phyloP scores from a whole-genome alignment of 441 rosid species.

The Capsella rubella region DNA sequence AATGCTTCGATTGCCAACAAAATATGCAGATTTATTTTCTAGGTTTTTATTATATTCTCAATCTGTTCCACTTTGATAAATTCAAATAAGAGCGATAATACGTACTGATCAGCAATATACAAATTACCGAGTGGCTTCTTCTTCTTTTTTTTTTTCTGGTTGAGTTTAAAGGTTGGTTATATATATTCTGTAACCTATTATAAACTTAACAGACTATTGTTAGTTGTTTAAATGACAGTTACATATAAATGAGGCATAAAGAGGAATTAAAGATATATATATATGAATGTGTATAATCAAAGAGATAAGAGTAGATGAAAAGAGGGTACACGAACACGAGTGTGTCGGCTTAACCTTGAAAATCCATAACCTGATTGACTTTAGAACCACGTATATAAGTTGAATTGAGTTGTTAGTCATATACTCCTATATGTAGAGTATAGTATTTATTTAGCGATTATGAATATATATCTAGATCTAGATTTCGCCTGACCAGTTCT shows the following conservation, averaged over 20 bases:
- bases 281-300: background rate
- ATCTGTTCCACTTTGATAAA: background rate
- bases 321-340: background rate
- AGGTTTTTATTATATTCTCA: background rate
- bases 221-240: background rate
- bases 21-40: background rate
- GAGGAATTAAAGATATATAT: background rate
- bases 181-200: background rate
- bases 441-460: background rate
- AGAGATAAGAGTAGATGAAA: background rate
- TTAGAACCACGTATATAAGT: background rate
- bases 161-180: background rate
- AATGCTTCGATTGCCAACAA: background rate
- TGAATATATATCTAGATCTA: background rate
- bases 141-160: background rate
- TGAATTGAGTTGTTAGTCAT: background rate
- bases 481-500: constrained; percentile 16
- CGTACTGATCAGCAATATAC: background rate
- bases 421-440: background rate
- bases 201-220: background rate
- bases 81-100: background rate
- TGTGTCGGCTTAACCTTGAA: background rate
- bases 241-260: background rate
- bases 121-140: background rate
- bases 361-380: background rate